Evolutionary conservation across 2,329 filamentous ascomycete species (phyloP), one percentile per base, ranked within the genome.

Genomic region (Scedosporium apiospermum): DNA sequence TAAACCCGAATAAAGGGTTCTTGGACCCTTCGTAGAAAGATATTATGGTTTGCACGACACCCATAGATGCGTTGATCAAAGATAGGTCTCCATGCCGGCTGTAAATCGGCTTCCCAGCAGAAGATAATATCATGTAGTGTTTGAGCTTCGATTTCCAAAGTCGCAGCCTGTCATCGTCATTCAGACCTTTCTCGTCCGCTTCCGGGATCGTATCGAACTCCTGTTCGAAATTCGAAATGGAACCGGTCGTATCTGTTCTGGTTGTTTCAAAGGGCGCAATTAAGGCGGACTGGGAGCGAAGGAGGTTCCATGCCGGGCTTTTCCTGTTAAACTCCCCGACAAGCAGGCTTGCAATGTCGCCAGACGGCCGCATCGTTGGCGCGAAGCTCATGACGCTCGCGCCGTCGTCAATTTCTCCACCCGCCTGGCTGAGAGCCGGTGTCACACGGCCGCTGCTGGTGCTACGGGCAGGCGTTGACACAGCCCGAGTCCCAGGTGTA

Each of bases 61-160:
- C 95, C 72, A 98, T 93, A 69, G 95, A 97, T 60, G 90, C 89
- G 69, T 96, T 96, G 71, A 98, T 91, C 53, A 98, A 79, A 62
- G 88, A 87, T 67, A 96, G 83, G 68, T 97, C 91, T 49, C 96
- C 95, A 72, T 99, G 93, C 58, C 96, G 85, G 70, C 92, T 98
- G 81, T 93, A 99, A 58, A 99, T 96, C 10, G 95, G 96, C 73
- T 99, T 99, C 21, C 95, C 95, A 9, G 96, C 93, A 14, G 92
- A 93, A 2, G 95, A 98, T 1, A 99, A 79, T 69, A 99, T 96
- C 75, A 99, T 86, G 74, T 96, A 99, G 75, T 99, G 95, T 75
- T 99, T 99, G 65, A 93, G 81, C 77, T 98, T 98, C 44, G 89
- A 85, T 72, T 92, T 95, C 93, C 93, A 99, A 66, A 87, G 80